A percentile compares a stretch with the other conserved stretches of the same genome.
Evolutionary conservation across 306 rosid genomes (phyloP).

Genomic region (Acacia crassicarpa): DNA sequence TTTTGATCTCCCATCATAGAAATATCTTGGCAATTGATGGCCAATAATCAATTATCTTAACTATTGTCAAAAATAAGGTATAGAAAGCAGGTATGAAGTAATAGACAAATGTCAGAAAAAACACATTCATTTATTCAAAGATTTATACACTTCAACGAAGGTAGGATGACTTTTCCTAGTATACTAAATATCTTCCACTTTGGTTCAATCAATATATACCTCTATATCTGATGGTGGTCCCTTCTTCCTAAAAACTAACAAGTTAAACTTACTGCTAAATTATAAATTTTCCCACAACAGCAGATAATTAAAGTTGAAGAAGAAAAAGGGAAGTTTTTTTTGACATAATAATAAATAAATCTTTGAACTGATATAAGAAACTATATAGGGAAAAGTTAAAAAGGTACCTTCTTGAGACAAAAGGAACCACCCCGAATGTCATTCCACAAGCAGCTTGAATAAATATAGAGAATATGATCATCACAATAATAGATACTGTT

Average conservation of each 20-base stretch:
- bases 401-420: conserved; percentile 80
- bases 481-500: conserved; percentile 53
- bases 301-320: not conserved
- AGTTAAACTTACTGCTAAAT: not conserved
- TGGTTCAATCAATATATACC: not conserved
- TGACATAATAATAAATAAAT: not conserved
- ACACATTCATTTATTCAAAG: not conserved
- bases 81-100: not conserved
- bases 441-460: conserved; percentile 96
- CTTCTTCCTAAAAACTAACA: not conserved
- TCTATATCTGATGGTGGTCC: not conserved
- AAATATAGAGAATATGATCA: conserved; percentile 77
- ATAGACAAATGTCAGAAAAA: not conserved
- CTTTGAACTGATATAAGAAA: not conserved
- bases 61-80: not conserved
- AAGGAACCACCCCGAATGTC: conserved; percentile 94
- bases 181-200: not conserved
- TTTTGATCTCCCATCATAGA: not conserved
- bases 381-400: not conserved
- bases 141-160: not conserved
- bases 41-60: not conserved
- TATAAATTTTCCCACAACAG: not conserved
- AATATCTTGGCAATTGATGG: not conserved
- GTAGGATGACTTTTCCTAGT: not conserved
- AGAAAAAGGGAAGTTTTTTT: not conserved